Conservation (phyloP, 129 eudicot genomes). For the Flaveria linearis region DNA sequence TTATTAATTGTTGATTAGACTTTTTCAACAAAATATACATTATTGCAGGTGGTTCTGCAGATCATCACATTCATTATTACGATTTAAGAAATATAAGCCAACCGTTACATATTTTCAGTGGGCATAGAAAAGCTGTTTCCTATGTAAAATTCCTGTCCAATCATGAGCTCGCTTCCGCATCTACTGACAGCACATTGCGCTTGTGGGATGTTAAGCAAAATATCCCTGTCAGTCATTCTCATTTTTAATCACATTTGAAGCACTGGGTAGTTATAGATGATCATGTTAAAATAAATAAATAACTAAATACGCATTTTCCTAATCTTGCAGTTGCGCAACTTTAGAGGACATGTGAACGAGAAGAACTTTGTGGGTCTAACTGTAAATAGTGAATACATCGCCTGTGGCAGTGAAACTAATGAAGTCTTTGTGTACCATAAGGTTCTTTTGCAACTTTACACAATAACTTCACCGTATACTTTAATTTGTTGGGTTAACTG, state of each 20-base stretch:
- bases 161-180: conserved; percentile 94
- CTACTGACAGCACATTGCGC: conserved; percentile 93
- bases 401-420: conserved; percentile 92
- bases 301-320: not conserved
- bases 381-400: conserved; percentile 68
- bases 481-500: not conserved
- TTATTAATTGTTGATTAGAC: not conserved
- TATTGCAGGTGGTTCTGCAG: conserved; percentile 88
- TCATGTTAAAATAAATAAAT: not conserved
- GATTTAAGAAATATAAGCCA: conserved; percentile 86
- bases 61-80: conserved; percentile 89
- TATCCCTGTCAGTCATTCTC: conserved; percentile 56
- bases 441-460: conserved; percentile 38
- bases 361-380: conserved; percentile 86
- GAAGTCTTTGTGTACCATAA: conserved; percentile 87
- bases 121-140: conserved; percentile 90
- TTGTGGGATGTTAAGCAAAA: conserved; percentile 91
- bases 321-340: conserved; percentile 60
- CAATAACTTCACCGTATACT: not conserved
- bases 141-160: conserved; percentile 86
- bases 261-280: not conserved
- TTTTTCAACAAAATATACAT: conserved; percentile 8
- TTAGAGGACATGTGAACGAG: conserved; percentile 83
- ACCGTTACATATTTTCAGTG: conserved; percentile 74
- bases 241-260: conserved; percentile 9